Percentiles rank a stretch among this genome's conserved stretches.
Evolutionary conservation across 140 eudicot genomes (phyloP).

Genomic region (Bidens hawaiensis): DNA sequence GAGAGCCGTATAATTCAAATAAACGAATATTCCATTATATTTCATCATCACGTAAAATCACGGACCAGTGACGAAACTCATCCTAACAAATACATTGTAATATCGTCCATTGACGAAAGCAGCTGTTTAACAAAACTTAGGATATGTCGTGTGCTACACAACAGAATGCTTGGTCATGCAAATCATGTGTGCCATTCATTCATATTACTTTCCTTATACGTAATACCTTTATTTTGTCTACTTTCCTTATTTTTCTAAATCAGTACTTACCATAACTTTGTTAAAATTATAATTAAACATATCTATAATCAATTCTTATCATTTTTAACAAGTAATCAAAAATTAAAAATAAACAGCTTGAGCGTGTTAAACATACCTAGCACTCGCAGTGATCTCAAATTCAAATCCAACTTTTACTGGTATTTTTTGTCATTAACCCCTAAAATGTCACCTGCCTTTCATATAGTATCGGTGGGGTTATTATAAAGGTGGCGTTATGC

Average conservation of each 20-base stretch:
- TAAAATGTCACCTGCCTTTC: too few relatives aligned
- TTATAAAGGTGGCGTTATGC: neutral
- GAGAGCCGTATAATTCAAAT: neutral
- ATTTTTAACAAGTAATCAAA: neutral
- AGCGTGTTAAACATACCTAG: neutral
- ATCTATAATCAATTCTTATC: neutral
- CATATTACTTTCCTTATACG: constrained; percentile 1
- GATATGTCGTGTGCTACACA: constrained; percentile 16
- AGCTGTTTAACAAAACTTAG: constrained; percentile 15
- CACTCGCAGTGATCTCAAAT: neutral
- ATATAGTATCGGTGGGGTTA: neutral
- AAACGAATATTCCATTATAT: neutral
- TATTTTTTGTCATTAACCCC: neutral
- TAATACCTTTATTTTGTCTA: neutral
- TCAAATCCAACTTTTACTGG: neutral
- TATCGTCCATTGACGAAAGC: constrained; percentile 2
- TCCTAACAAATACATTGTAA: neutral
- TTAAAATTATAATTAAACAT: neutral
- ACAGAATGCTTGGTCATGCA: constrained; percentile 16
- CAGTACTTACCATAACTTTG: neutral
- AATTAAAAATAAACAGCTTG: neutral
- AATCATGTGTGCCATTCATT: constrained; percentile 20
- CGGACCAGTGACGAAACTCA: neutral
- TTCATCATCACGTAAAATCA: neutral
- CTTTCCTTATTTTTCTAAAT: neutral